These are phyloP conservation scores for Lentithecium fluviatile DNA, from an alignment of 495 filamentous ascomycete genomes.

Conservation along the genomic window DNA sequence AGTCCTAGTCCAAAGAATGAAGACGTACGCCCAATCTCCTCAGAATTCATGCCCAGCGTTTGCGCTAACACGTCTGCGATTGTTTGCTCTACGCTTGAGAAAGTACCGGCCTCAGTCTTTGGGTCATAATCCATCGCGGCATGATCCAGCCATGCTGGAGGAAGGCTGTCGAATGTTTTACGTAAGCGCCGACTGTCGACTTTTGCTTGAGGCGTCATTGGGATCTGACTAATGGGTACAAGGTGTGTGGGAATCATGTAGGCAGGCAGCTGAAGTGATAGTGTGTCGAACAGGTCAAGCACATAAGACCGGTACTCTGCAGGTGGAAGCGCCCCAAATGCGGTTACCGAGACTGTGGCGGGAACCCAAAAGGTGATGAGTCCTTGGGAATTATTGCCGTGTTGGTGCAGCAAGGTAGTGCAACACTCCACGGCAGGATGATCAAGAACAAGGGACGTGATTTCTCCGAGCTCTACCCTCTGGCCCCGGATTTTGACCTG, in stretches of 20 bases:
- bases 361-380: constrained; percentile 63
- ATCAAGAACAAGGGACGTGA: constrained; percentile 57
- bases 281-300: constrained; percentile 16
- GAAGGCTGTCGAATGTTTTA: constrained; percentile 34
- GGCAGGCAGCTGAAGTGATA: constrained; percentile 51
- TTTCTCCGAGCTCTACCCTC: constrained; percentile 75
- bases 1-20: constrained; percentile 67
- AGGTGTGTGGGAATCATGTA: constrained; percentile 71
- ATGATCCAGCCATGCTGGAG: constrained; percentile 32
- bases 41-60: constrained; percentile 48
- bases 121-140: constrained; percentile 33
- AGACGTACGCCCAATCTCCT: constrained; percentile 49
- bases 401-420: constrained; percentile 51
- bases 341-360: constrained; percentile 6
- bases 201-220: constrained; percentile 64
- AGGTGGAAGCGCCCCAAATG: constrained; percentile 13
- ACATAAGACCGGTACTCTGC: constrained; percentile 1
- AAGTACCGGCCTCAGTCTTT: constrained; percentile 35
- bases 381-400: constrained; percentile 40
- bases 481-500: constrained; percentile 83
- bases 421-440: constrained; percentile 51
- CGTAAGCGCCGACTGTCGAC: constrained; percentile 54
- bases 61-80: constrained; percentile 54
- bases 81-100: constrained; percentile 44
- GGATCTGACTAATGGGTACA: constrained; percentile 63